Percentiles rank a stretch among this genome's conserved stretches.
These are phyloP conservation scores for Alternaria viburni DNA, from an alignment of 2,329 filamentous ascomycete species.

Conservation along the genomic window DNA sequence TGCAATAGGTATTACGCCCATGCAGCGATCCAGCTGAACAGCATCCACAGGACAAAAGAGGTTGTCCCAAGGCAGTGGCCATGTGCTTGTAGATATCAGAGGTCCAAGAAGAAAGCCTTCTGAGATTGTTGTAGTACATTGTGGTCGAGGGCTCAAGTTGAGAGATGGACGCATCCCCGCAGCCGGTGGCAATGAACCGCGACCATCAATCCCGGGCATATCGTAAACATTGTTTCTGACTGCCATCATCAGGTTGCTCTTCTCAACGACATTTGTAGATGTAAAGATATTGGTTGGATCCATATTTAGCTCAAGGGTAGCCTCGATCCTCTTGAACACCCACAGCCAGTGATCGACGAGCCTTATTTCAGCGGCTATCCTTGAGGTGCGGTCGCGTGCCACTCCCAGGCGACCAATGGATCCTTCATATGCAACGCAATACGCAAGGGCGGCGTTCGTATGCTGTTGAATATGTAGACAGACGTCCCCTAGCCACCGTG, in stretches of 20 bases:
- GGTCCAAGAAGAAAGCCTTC: slow-evolving; percentile 29
- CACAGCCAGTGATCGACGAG: slow-evolving; percentile 29
- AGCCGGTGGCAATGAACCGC: background rate
- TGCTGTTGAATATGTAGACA: slow-evolving; percentile 39
- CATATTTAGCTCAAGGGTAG: slow-evolving; percentile 22
- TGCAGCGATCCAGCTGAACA: slow-evolving; percentile 24
- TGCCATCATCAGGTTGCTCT: slow-evolving; percentile 25
- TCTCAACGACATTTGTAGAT: slow-evolving; percentile 27
- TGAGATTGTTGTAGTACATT: slow-evolving; percentile 16
- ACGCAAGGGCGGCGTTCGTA: slow-evolving; percentile 36
- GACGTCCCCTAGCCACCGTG: slow-evolving; percentile 42
- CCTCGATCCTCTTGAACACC: slow-evolving; percentile 20
- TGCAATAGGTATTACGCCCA: slow-evolving; percentile 14
- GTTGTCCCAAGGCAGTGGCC: slow-evolving; percentile 37
- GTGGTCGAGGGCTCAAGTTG: slow-evolving; percentile 4
- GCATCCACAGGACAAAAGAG: slow-evolving; percentile 28
- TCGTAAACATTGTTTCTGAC: slow-evolving; percentile 15
- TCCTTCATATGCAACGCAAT: slow-evolving; percentile 37
- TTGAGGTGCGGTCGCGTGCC: slow-evolving; percentile 18
- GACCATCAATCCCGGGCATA: background rate
- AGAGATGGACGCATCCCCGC: background rate
- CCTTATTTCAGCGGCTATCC: slow-evolving; percentile 26
- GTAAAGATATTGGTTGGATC: slow-evolving; percentile 34
- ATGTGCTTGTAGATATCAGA: slow-evolving; percentile 26
- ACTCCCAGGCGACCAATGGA: slow-evolving; percentile 25